Conservation (phyloP, 192 early-diverging fungal species). For the Phycomyces nitens region DNA sequence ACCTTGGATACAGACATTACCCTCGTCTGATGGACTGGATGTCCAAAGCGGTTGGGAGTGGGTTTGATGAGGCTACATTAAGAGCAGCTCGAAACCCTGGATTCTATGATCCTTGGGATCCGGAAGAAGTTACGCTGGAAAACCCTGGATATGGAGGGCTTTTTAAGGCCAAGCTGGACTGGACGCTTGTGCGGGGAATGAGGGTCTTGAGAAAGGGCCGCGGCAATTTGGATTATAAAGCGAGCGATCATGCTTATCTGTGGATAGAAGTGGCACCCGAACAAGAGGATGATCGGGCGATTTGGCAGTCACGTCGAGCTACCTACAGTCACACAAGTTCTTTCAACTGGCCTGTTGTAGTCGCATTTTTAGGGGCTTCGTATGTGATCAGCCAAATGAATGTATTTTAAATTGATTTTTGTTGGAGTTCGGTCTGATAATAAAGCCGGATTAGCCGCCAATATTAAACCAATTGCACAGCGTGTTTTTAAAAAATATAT, state of each 20-base stretch:
- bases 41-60: conserved; percentile 29
- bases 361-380: neutral
- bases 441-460: too few species aligned
- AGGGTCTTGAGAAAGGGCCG: conserved; percentile 46
- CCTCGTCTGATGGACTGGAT: neutral
- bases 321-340: too few species aligned
- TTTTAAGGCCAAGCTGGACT: conserved; percentile 71
- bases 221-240: conserved; percentile 62
- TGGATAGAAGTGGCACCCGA: conserved; percentile 45
- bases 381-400: too few species aligned
- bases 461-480: too few species aligned
- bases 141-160: conserved; percentile 60
- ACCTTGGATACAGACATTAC: neutral
- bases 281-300: neutral
- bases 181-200: conserved; percentile 61
- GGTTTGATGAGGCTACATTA: conserved; percentile 43
- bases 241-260: conserved; percentile 72
- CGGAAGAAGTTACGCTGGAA: conserved; percentile 60
- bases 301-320: conserved; percentile 6
- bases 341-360: too few species aligned
- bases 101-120: conserved; percentile 70
- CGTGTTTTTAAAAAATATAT: too few species aligned
- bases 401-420: too few species aligned
- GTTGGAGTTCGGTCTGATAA: too few species aligned
- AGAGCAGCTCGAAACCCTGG: conserved; percentile 63